Conservation (phyloP, 129 eudicot species). For the Helichrysum umbraculigerum region DNA sequence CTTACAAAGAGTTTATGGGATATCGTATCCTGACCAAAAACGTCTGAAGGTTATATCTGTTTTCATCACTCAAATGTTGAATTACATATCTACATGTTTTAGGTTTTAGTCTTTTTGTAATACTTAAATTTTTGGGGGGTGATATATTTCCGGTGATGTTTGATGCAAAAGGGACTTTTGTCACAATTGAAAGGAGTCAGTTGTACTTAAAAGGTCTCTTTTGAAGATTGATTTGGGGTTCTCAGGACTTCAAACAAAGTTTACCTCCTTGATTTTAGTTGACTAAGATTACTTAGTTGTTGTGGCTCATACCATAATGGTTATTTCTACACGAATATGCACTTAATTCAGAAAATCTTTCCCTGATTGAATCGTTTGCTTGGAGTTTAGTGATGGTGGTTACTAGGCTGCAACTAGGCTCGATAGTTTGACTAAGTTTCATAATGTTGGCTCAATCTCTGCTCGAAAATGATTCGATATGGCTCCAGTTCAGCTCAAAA, state of each 20-base stretch:
- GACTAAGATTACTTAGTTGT: background rate
- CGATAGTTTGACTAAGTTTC: background rate
- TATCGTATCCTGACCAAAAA: slow-evolving; percentile 87
- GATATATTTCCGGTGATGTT: background rate
- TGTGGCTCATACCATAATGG: background rate
- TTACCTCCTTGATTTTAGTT: background rate
- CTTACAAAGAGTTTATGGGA: slow-evolving; percentile 95
- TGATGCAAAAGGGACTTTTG: background rate
- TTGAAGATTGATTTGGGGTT: too few relatives aligned
- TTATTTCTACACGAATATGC: background rate
- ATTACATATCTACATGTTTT: background rate
- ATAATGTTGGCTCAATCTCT: too few relatives aligned
- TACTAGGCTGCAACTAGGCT: background rate
- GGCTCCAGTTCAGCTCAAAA: too few relatives aligned
- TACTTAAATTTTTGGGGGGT: background rate
- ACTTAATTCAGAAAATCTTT: background rate
- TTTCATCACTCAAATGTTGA: background rate
- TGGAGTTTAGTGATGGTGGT: background rate
- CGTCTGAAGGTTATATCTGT: slow-evolving; percentile 61
- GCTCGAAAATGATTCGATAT: too few relatives aligned
- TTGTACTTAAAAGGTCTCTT: too few relatives aligned
- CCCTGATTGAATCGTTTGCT: background rate
- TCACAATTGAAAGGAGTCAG: background rate
- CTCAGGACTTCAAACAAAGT: too few relatives aligned
- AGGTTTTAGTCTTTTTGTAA: background rate